Percentiles rank a stretch among this genome's conserved stretches.
Evolutionary conservation across 257 asterid genomes (phyloP).

Genomic region (Dorcoceras hygrometricum): DNA sequence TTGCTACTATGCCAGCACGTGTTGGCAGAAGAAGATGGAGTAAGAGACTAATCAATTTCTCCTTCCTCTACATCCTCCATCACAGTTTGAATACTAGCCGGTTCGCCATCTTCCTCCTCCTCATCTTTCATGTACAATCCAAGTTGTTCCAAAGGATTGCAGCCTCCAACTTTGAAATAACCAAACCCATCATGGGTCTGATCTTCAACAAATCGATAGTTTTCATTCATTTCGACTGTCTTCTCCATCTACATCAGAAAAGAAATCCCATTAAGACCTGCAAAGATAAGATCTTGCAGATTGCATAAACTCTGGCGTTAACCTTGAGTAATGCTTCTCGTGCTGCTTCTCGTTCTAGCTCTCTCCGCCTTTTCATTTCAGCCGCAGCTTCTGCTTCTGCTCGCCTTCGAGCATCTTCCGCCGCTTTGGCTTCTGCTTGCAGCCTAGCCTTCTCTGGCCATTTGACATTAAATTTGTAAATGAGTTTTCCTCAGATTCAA

Average conservation of each 20-base stretch:
- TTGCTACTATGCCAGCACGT: too few relatives aligned
- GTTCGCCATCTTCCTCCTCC: conserved; percentile 64
- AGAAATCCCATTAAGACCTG: not conserved
- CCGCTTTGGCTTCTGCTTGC: conserved; percentile 91
- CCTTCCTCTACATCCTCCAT: conserved; percentile 67
- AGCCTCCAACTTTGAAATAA: conserved; percentile 62
- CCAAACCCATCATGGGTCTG: conserved; percentile 64
- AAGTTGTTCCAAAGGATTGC: conserved; percentile 82
- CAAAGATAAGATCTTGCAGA: not conserved
- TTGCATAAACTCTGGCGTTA: not conserved
- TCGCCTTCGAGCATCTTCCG: conserved; percentile 75
- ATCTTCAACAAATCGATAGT: conserved; percentile 63
- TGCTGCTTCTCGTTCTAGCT: conserved; percentile 80
- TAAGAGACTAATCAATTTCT: conserved; percentile 49
- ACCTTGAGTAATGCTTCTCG: conserved; percentile 83
- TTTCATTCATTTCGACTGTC: conserved; percentile 80
- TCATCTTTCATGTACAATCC: conserved; percentile 86
- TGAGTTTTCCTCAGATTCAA: not conserved
- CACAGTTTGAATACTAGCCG: conserved; percentile 24
- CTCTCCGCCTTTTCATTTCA: conserved; percentile 63
- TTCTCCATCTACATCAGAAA: conserved; percentile 58
- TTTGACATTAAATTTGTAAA: conserved; percentile 1
- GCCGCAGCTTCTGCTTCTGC: conserved; percentile 86
- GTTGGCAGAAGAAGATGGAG: not conserved
- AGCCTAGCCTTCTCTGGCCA: conserved; percentile 77